Base-by-base conservation (phyloP, 345 rosid species). In the Bruguiera gymnorhiza region DNA sequence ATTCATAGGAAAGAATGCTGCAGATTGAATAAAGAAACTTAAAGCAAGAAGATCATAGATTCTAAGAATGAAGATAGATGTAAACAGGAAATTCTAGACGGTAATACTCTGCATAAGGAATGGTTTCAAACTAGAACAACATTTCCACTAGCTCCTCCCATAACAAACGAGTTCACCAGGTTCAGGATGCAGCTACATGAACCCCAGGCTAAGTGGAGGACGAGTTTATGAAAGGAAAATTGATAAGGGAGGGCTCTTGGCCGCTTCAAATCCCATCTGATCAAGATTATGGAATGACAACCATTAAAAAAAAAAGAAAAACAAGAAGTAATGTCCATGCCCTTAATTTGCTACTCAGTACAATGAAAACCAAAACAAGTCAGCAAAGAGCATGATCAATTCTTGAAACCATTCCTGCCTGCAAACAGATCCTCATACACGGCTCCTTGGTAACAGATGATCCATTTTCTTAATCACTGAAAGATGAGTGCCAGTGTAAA, bases 181-280 rank as follows among this genome's bases (percentile, higher is more conserved):
- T 58, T 21, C 55, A 37, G 65, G 46, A 50, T 32, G 23, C 70
- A 27, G 29, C 73, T 63, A 59, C 56, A 79, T 32, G 66, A 63
- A 53, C 73, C 65, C 58, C 34, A 31, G 36, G 3, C 7, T 52
- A 50, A 24, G 5, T 32, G 64, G 60, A 60, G 57, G 48, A 50
- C 59, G 63, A 58, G 31, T 20, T 30, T 48, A 59, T 15, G 19
- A 21, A 43, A 66, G 50, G 68, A 72, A 63, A 79, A 66, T 64
- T 52, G 78, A 73, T 66, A 80, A 74, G 82, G 30, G 68, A 74
- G 84, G 86, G 84, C 82, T 79, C 75, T 34, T 66, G 76, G 79
- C 86, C 85, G 62, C 86, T 73, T 66, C 86, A 79, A 71, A 73
- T 21, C 85, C 62, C 86, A 85, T 79, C 83, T 53, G 55, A 61